These are phyloP conservation scores for Saccharum officinarum DNA, from an alignment of 176 grass and related monocot species.

Conservation along the genomic window DNA sequence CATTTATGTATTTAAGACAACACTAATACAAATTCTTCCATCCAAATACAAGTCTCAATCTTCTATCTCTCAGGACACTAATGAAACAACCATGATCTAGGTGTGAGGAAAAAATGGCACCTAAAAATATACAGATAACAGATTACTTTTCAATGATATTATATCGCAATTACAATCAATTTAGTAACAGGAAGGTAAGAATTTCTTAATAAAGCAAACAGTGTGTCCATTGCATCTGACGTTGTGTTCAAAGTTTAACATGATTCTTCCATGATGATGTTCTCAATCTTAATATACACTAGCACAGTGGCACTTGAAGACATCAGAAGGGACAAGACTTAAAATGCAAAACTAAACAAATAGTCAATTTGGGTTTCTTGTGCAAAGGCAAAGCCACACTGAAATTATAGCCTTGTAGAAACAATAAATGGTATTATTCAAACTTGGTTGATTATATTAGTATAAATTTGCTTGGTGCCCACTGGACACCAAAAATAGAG, in stretches of 20 bases:
- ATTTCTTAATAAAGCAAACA: background rate
- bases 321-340: background rate
- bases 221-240: background rate
- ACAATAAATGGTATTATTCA: constrained; percentile 25
- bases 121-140: background rate
- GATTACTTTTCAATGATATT: background rate
- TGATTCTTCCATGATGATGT: background rate
- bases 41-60: background rate
- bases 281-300: background rate
- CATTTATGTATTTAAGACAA: background rate
- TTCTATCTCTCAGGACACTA: background rate
- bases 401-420: background rate
- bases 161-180: background rate
- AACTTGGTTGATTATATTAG: background rate
- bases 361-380: background rate
- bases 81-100: background rate
- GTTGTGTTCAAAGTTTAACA: constrained; percentile 11
- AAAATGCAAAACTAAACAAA: background rate
- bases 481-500: background rate
- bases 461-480: constrained; percentile 7
- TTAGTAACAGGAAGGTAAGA: background rate
- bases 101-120: background rate
- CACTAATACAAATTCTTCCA: constrained; percentile 1
- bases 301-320: background rate
- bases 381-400: constrained; percentile 14